Base-by-base conservation (phyloP, 305 asterid genomes). In the Fraxinus xanthoxyloides region DNA sequence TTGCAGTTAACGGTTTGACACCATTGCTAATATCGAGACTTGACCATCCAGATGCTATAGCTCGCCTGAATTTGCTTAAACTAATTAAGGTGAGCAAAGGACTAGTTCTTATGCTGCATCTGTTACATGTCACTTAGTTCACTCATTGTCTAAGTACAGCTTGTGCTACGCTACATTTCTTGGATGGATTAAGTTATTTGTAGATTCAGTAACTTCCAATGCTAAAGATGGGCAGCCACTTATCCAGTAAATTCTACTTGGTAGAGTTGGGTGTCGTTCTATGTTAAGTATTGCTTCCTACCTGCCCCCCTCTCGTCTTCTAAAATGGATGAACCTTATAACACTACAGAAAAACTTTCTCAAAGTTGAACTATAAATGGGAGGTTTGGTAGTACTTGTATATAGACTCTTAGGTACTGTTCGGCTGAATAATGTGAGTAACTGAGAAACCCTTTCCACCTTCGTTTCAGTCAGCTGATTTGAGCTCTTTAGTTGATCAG, bases 41-140 rank as follows among this genome's bases (percentile, higher is more conserved):
- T 80, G 97, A 89, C 86, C 98, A 95, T 87, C 97, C 96, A 81
- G 97, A 97, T 89, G 99, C 99, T 21, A 97, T 97, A 80, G 97
- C 97, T 86, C 96, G 99, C 43, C 87, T 97, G 85, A 97, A 92
- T 86, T 89, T 97, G 80, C 98, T 97, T 79, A 93, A 92, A 86
- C 81, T 97, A 83, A 97, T 97, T 87, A 95, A 97, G 98, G 99
- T 97, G 81, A 13, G 88, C 54, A 76, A 78, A 77, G 35, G 48
- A 51, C 63, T 79, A 40, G 74, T 70, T 72, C 48, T 72, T 75
- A 46, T 86, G 80, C 73, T 81, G 48, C 75, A 35, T 59, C 15
- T 77, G 17, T 79, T 77, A 76, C 75, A 8, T 76, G 77, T 40
- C 69, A 30, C 82, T 24, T 34, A 61, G 79, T 51, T 23, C 54